Conservation (phyloP, 2,329 filamentous ascomycete genomes). For the Botrytis paeoniae region DNA sequence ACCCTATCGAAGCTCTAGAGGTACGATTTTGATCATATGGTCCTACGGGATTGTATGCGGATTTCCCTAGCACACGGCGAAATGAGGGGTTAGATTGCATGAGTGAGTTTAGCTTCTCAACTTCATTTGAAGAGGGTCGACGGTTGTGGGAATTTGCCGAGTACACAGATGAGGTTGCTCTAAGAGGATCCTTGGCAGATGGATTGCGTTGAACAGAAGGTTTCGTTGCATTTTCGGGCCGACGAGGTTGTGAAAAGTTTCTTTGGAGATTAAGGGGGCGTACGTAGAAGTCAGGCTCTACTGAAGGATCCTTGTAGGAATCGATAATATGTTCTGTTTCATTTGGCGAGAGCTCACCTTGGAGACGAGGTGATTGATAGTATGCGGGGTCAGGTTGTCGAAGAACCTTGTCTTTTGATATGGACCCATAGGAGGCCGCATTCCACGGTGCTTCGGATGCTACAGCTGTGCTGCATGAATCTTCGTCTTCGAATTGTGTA, state of each 20-base stretch:
- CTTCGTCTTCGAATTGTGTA: conserved; percentile 38
- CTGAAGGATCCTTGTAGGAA: conserved; percentile 13
- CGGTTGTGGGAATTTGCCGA: conserved; percentile 1
- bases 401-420: background rate
- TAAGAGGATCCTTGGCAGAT: conserved; percentile 7
- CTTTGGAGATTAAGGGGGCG: conserved; percentile 18
- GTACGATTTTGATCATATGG: conserved; percentile 30
- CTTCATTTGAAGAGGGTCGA: conserved; percentile 10
- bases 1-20: conserved; percentile 14
- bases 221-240: conserved; percentile 8
- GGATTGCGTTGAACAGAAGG: background rate
- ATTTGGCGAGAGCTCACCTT: conserved; percentile 13
- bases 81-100: conserved; percentile 19
- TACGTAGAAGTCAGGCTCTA: conserved; percentile 14
- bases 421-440: conserved; percentile 1
- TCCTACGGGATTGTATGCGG: conserved; percentile 26
- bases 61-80: conserved; percentile 12
- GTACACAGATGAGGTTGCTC: conserved; percentile 10
- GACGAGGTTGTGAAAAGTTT: conserved; percentile 19
- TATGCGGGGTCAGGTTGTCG: conserved; percentile 13
- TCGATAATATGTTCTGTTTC: conserved; percentile 12
- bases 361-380: background rate
- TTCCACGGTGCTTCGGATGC: conserved; percentile 20
- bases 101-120: conserved; percentile 13
- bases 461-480: conserved; percentile 17